Evolutionary conservation across 2,329 filamentous ascomycete species (phyloP).

Genomic region (Aspergillus puulaauensis): DNA sequence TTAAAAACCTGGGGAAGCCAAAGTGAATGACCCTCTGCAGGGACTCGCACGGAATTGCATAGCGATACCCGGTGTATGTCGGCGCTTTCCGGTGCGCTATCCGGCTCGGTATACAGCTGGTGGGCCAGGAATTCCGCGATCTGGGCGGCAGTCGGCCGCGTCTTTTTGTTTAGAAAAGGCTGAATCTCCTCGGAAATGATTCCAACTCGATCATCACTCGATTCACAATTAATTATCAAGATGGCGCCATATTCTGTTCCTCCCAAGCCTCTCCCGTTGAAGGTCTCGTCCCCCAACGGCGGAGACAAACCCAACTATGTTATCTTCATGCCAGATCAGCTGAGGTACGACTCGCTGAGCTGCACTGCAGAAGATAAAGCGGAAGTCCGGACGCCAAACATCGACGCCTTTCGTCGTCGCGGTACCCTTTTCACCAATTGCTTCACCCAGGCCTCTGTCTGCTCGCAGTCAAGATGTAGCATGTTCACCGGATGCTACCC

Average conservation of each 20-base stretch:
- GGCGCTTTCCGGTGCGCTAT: neutral
- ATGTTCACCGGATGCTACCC: conserved; percentile 51
- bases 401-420: conserved; percentile 6
- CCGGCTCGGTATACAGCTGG: neutral
- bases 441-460: conserved; percentile 49
- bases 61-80: neutral
- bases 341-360: conserved; percentile 47
- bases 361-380: conserved; percentile 40
- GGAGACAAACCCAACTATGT: conserved; percentile 2
- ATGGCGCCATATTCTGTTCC: conserved; percentile 2
- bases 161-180: neutral
- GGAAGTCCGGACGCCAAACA: conserved; percentile 38
- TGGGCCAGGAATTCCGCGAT: neutral
- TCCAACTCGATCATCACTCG: neutral
- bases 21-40: neutral
- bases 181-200: neutral
- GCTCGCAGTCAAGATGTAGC: conserved; percentile 48
- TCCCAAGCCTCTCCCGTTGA: neutral
- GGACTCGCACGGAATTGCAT: neutral
- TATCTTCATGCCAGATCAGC: conserved; percentile 52
- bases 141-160: neutral
- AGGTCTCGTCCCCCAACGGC: neutral
- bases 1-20: neutral
- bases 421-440: conserved; percentile 48
- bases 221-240: neutral